These are phyloP conservation scores for Naematelia aurantialba DNA, from an alignment of 768 basidiomycete species.

Conservation along the genomic window DNA sequence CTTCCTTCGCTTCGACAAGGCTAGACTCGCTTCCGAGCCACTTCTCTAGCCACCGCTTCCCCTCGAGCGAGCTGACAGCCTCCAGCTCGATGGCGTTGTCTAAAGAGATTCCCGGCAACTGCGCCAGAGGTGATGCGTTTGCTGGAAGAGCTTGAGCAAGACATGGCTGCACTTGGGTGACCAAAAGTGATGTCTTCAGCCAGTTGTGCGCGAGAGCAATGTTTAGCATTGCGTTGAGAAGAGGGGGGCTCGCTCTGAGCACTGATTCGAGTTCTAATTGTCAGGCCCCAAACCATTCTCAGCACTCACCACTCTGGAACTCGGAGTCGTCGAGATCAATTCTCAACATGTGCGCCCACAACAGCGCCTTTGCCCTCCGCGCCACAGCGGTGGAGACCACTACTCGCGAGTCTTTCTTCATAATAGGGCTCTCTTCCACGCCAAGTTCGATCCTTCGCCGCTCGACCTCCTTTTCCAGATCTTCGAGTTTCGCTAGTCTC, in stretches of 20 bases:
- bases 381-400: slow-evolving; percentile 45
- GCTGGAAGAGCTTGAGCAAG: slow-evolving; percentile 72
- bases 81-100: slow-evolving; percentile 49
- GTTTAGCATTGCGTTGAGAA: slow-evolving; percentile 75
- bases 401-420: slow-evolving; percentile 31
- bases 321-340: slow-evolving; percentile 57
- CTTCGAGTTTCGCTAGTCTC: slow-evolving; percentile 42
- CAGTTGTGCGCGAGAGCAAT: slow-evolving; percentile 83
- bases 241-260: slow-evolving; percentile 66
- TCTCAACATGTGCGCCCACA: slow-evolving; percentile 82
- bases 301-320: slow-evolving; percentile 63
- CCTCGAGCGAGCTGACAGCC: slow-evolving; percentile 52
- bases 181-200: slow-evolving; percentile 71
- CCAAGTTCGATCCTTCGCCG: slow-evolving; percentile 38
- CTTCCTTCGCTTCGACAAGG: slow-evolving; percentile 59
- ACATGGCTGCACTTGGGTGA: slow-evolving; percentile 78
- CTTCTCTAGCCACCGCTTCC: slow-evolving; percentile 52
- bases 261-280: slow-evolving; percentile 60
- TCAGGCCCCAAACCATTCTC: slow-evolving; percentile 22
- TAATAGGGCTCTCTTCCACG: slow-evolving; percentile 29
- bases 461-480: slow-evolving; percentile 45
- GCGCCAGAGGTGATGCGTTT: slow-evolving; percentile 56
- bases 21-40: slow-evolving; percentile 33
- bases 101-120: slow-evolving; percentile 67
- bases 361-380: slow-evolving; percentile 62